These are phyloP conservation scores for Aureobasidium sp. DNA, from an alignment of 2,329 filamentous ascomycete genomes.

Conservation along the genomic window DNA sequence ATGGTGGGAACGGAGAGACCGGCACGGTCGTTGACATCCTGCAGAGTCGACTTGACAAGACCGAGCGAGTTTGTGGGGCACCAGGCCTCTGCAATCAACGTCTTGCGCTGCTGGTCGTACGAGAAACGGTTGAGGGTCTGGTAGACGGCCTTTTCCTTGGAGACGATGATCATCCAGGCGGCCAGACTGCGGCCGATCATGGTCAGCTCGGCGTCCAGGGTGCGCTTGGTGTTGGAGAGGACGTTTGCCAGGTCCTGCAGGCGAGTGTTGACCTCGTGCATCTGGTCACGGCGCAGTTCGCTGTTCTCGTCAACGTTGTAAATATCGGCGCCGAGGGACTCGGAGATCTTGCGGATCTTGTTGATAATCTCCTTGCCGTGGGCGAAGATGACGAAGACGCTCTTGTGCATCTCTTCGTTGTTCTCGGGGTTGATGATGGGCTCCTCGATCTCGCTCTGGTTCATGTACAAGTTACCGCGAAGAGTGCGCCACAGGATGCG, in stretches of 20 bases:
- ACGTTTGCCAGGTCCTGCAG: slow-evolving; percentile 88
- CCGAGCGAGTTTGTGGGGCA: slow-evolving; percentile 86
- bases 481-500: slow-evolving; percentile 96
- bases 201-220: slow-evolving; percentile 83
- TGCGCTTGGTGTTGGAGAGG: slow-evolving; percentile 88
- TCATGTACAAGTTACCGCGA: slow-evolving; percentile 98
- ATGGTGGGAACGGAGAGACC: slow-evolving; percentile 97
- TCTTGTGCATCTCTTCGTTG: slow-evolving; percentile 91
- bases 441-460: slow-evolving; percentile 96
- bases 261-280: slow-evolving; percentile 93
- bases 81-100: slow-evolving; percentile 96
- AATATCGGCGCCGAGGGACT: slow-evolving; percentile 89
- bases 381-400: slow-evolving; percentile 98
- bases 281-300: slow-evolving; percentile 88
- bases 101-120: slow-evolving; percentile 91
- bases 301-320: slow-evolving; percentile 98
- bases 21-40: slow-evolving; percentile 93
- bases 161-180: slow-evolving; percentile 94
- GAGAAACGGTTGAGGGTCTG: slow-evolving; percentile 93
- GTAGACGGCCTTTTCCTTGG: slow-evolving; percentile 98
- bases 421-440: slow-evolving; percentile 83
- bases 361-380: slow-evolving; percentile 97
- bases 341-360: slow-evolving; percentile 98
- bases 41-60: slow-evolving; percentile 84
- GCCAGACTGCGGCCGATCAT: slow-evolving; percentile 89